Base-by-base conservation (phyloP, 768 basidiomycete genomes). In the Sistotremastrum suecicum region DNA sequence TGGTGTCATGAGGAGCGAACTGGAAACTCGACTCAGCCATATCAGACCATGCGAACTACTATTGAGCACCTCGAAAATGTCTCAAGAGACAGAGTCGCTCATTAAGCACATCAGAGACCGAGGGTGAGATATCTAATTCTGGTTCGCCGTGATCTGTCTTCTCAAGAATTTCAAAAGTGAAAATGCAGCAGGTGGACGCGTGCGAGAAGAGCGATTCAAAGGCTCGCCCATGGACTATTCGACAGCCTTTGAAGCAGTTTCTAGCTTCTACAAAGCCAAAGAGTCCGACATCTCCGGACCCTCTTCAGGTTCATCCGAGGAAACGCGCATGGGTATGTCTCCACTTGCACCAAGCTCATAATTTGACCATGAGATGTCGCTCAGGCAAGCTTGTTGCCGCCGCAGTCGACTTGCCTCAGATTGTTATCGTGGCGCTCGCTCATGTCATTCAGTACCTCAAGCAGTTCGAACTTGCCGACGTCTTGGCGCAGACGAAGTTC, bases 1-100 rank as follows among this genome's bases (percentile, higher is more conserved):
- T 81, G 54, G 44, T 56, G 43, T 37, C 34, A 86, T 95, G 78
- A 74, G 92, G 8, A 78, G 80, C 5, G 91, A 98, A 60, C 74
- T 95, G 2, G 91, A 95, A 84, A 97, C 92, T 0, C 69, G 94
- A 39, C 69, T 99, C 50, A 76, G 82, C 2, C 91, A 99, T 58
- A 74, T 79, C 20, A 76, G 75, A 50, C 94, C 94, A 4, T 70
- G 79, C 1, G 94, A 97, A 53, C 61, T 98, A 2, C 66, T 95
- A 1, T 58, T 91, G 20, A 20, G 20, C 20, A 20, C 20, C 20
- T 20, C 20, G 20, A 20, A 20, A 20, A 20, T 20, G 31, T 84
- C 78, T 43, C 71, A 71, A 36, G 64, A 75, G 28, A 90, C 86
- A 1, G 75, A 76, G 50, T 87, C 83, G 53, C 76, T 94, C 64